Evolutionary conservation across 345 rosid genomes (phyloP), one percentile per base, ranked within the genome.

Genomic region (Firmiana major): DNA sequence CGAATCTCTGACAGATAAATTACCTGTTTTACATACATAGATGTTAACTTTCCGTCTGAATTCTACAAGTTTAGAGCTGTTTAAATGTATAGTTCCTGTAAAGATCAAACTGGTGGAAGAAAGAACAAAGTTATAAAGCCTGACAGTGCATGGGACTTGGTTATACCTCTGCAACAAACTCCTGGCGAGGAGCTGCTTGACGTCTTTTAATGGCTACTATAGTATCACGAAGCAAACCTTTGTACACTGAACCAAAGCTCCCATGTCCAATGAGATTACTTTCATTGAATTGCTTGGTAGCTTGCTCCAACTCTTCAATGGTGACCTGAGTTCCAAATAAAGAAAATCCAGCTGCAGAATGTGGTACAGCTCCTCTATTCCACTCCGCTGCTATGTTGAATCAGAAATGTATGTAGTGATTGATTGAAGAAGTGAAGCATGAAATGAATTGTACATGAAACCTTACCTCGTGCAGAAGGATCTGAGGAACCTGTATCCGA

Each of bases 401-500:
- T 58, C 68, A 67, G 17, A 71, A 74, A 34, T 9, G 31, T 28
- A 62, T 51, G n/a, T 31, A 28, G n/a, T 62, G 38, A 13, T 13
- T 62, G 38, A 13, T 13, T 62, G 9, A 60, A 26, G 16, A 58
- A 64, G 63, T 69, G 65, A 58, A 71, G 6, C 28, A 24, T 60
- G 4, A 31, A 21, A 48, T 48, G 53, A 13, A 13, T 6, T 54
- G 9, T 24, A n/a, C 22, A 54, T 66, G 54, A 53, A 71, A 75
- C 51, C 40, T 66, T 78, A 88, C 91, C 86, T 60, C 54, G 73
- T 59, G 86, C 85, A 81, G 89, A 79, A 63, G 89, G 91, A 71
- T 86, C 88, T 38, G 93, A 90, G 21, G 91, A 90, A 63, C 86
- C 87, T 3, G 90, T 85, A 19, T 86, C 91, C 0, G 91, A 90